Conservation (phyloP, 805 yeast species). For the Kuraishia ogatae region DNA sequence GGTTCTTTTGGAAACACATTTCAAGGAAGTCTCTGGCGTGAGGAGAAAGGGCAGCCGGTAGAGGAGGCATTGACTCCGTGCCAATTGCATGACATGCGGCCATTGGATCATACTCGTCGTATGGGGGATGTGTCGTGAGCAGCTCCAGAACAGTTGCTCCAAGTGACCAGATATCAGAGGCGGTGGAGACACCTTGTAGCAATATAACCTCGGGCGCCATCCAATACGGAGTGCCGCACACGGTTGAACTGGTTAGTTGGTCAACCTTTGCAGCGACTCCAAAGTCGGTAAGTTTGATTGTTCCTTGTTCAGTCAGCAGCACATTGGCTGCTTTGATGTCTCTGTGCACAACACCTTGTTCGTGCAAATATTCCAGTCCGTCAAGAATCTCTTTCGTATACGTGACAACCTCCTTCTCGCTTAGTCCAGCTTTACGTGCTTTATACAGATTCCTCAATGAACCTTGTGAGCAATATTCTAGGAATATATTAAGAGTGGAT, state of each 20-base stretch:
- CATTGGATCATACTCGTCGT: slow-evolving; percentile 65
- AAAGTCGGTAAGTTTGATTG: slow-evolving; percentile 85
- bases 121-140: slow-evolving; percentile 82
- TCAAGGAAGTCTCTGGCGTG: slow-evolving; percentile 46
- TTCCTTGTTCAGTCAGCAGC: slow-evolving; percentile 57
- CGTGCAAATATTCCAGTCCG: slow-evolving; percentile 58
- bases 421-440: slow-evolving; percentile 37
- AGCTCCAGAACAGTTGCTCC: slow-evolving; percentile 94
- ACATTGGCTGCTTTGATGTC: slow-evolving; percentile 89
- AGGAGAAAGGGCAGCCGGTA: slow-evolving; percentile 43
- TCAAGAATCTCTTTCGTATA: slow-evolving; percentile 46
- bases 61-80: slow-evolving; percentile 59
- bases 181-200: slow-evolving; percentile 76
- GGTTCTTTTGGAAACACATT: slow-evolving; percentile 67
- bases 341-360: slow-evolving; percentile 69
- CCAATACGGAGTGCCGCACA: slow-evolving; percentile 92
- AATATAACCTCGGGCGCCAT: slow-evolving; percentile 96
- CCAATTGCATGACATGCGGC: slow-evolving; percentile 82
- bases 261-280: slow-evolving; percentile 58
- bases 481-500: slow-evolving; percentile 43
- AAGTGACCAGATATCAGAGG: slow-evolving; percentile 88
- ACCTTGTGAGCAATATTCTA: slow-evolving; percentile 62
- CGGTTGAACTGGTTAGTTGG: slow-evolving; percentile 22
- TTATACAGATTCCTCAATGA: slow-evolving; percentile 49
- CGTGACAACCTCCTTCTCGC: slow-evolving; percentile 41